Evolutionary conservation across 1,284 basidiomycete species (phyloP).

Genomic region (Stygiomarasmius scandens): DNA sequence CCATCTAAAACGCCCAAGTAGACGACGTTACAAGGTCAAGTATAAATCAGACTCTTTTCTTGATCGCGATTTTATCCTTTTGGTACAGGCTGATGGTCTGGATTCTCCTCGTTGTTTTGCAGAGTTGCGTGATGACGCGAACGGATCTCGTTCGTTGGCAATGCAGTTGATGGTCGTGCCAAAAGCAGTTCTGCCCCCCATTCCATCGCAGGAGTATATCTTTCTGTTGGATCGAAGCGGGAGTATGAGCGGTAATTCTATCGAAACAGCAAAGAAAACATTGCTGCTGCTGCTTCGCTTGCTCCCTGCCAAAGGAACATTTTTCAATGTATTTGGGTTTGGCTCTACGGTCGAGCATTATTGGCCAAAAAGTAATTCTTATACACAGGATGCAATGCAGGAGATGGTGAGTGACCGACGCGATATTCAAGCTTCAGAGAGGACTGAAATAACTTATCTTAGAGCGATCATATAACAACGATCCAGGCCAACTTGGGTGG

Average conservation of each 20-base stretch:
- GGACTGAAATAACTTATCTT: slow-evolving; percentile 8
- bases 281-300: slow-evolving; percentile 41
- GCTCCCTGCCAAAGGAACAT: slow-evolving; percentile 38
- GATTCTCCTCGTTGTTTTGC: slow-evolving; percentile 58
- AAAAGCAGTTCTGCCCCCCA: slow-evolving; percentile 42
- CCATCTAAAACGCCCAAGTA: slow-evolving; percentile 34
- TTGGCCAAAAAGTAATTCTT: slow-evolving; percentile 39
- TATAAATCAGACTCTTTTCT: slow-evolving; percentile 43
- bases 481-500: slow-evolving; percentile 42
- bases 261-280: slow-evolving; percentile 42
- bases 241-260: slow-evolving; percentile 43
- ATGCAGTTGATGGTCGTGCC: slow-evolving; percentile 57
- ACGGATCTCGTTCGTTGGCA: slow-evolving; percentile 31
- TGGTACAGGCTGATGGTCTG: slow-evolving; percentile 45
- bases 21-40: slow-evolving; percentile 40
- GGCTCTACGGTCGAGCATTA: slow-evolving; percentile 31
- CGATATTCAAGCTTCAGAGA: background rate
- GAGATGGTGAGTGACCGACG: slow-evolving; percentile 39
- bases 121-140: slow-evolving; percentile 37
- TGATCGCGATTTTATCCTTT: slow-evolving; percentile 47
- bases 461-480: slow-evolving; percentile 36
- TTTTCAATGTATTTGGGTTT: slow-evolving; percentile 58
- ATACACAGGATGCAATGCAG: slow-evolving; percentile 33
- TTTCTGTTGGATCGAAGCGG: slow-evolving; percentile 50
- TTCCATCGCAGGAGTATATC: slow-evolving; percentile 45